Evolutionary conservation across 371 early-diverging fungal species (phyloP).

Genomic region (Mycotypha africana): DNA sequence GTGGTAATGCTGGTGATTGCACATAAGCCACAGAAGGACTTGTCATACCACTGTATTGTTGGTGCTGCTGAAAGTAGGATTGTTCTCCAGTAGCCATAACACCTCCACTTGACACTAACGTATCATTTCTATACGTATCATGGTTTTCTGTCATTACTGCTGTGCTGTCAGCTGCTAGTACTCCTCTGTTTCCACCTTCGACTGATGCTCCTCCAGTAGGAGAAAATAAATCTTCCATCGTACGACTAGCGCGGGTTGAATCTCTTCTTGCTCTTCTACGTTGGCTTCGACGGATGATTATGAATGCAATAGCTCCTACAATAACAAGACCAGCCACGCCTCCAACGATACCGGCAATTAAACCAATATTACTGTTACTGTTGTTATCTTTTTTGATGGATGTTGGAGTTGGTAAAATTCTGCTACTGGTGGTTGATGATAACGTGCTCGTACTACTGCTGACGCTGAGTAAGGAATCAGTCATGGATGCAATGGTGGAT

Average conservation of each 20-base stretch:
- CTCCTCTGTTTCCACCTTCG: too few relatives aligned
- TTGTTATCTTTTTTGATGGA: background rate
- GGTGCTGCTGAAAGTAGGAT: too few relatives aligned
- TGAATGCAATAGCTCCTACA: constrained; percentile 9
- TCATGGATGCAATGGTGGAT: background rate
- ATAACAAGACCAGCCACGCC: constrained; percentile 12
- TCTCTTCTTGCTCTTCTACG: constrained; percentile 6
- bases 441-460: background rate
- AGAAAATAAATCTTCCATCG: constrained; percentile 20
- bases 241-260: constrained; percentile 14
- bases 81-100: background rate
- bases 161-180: too few relatives aligned
- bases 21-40: too few relatives aligned
- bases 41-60: too few relatives aligned
- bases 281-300: constrained; percentile 16
- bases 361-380: constrained; percentile 1
- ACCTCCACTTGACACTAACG: too few relatives aligned
- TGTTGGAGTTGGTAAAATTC: constrained; percentile 1
- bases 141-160: too few relatives aligned
- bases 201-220: constrained; percentile 10
- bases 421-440: background rate
- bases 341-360: constrained; percentile 24
- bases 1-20: too few relatives aligned
- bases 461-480: too few relatives aligned
- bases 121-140: too few relatives aligned